Evolutionary conservation across 139 green algal species (phyloP).

Genomic region (Coelastrella sp.): DNA sequence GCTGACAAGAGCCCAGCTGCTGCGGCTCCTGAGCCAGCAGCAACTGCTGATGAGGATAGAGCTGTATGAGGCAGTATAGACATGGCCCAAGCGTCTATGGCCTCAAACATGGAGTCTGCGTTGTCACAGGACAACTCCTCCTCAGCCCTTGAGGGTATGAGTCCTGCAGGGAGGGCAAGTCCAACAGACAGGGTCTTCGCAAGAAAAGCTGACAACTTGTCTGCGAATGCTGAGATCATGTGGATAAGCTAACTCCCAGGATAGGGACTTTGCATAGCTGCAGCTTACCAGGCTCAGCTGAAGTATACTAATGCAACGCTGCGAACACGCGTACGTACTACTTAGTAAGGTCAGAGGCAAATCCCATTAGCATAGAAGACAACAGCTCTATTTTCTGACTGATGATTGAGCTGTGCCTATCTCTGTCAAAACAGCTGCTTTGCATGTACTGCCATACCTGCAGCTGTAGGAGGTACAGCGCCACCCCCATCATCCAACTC

Average conservation of each 20-base stretch:
- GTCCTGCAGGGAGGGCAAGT: slow-evolving; percentile 38
- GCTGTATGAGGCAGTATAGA: neutral
- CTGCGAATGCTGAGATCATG: too few species aligned
- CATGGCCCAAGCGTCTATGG: slow-evolving; percentile 17
- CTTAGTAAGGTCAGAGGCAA: too few species aligned
- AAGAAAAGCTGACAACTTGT: neutral
- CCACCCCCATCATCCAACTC: slow-evolving; percentile 75
- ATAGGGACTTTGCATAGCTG: too few species aligned
- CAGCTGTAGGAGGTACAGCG: slow-evolving; percentile 63
- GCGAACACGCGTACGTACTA: too few species aligned
- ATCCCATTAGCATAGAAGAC: too few species aligned
- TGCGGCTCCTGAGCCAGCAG: neutral
- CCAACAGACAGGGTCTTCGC: neutral
- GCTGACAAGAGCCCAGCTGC: neutral
- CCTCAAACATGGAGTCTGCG: slow-evolving; percentile 32
- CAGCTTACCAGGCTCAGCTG: too few species aligned
- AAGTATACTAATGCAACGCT: too few species aligned
- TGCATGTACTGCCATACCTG: too few species aligned
- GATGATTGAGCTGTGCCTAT: too few species aligned
- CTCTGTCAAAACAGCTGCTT: too few species aligned
- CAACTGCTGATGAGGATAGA: neutral
- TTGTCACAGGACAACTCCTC: slow-evolving; percentile 50
- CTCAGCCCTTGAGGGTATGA: slow-evolving; percentile 54
- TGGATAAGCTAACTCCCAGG: too few species aligned
- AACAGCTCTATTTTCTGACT: too few species aligned